Evolutionary conservation across 257 asterid genomes (phyloP).

Genomic region (Capsicum chinense): DNA sequence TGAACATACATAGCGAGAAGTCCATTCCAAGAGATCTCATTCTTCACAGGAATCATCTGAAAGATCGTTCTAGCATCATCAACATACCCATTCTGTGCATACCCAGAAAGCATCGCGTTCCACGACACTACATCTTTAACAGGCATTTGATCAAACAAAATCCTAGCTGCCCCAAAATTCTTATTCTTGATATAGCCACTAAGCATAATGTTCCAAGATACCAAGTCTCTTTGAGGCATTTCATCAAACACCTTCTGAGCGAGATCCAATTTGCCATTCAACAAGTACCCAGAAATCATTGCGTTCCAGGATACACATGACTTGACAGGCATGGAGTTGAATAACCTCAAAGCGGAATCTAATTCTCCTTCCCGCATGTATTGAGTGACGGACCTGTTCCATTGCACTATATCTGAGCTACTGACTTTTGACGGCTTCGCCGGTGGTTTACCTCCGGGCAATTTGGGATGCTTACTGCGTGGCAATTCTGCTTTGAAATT

Average conservation of each 20-base stretch:
- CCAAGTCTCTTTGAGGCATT: conserved; percentile 74
- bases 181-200: conserved; percentile 64
- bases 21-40: conserved; percentile 96
- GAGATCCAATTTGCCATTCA: conserved; percentile 50
- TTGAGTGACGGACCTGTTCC: conserved; percentile 70
- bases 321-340: conserved; percentile 72
- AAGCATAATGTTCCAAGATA: conserved; percentile 80
- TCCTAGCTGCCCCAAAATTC: conserved; percentile 65
- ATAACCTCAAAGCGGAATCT: conserved; percentile 64
- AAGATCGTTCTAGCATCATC: conserved; percentile 79
- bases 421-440: conserved; percentile 31
- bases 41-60: conserved; percentile 71
- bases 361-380: conserved; percentile 77
- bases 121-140: conserved; percentile 82
- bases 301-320: conserved; percentile 77
- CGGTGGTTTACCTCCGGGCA: conserved; percentile 34
- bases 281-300: conserved; percentile 77
- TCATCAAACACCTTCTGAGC: conserved; percentile 69
- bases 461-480: background rate
- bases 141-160: conserved; percentile 80
- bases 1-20: conserved; percentile 81
- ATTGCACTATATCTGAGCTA: conserved; percentile 62
- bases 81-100: conserved; percentile 75
- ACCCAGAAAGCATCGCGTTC: conserved; percentile 89
- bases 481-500: conserved; percentile 1